Evolutionary conservation across 805 yeast genomes (phyloP).

Genomic region (Cyberlindnera subsufficiens): DNA sequence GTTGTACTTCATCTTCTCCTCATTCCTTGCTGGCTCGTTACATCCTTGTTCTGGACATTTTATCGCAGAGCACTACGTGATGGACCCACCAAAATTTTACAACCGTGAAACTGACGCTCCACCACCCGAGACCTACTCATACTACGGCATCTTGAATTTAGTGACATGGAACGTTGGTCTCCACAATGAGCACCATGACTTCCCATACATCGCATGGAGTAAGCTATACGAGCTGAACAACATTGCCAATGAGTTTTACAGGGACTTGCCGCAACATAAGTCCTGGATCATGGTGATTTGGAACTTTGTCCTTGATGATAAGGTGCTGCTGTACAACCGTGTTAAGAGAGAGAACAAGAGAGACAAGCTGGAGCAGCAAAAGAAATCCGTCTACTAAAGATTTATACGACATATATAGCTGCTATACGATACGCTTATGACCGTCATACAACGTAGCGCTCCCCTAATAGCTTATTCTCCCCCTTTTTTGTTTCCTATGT

Average conservation of each 20-base stretch:
- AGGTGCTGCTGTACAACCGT: conserved; percentile 72
- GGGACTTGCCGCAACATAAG: conserved; percentile 66
- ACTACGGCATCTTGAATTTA: conserved; percentile 73
- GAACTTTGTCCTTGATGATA: conserved; percentile 62
- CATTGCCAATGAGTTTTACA: conserved; percentile 78
- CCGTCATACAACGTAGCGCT: not conserved
- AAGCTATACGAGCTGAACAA: conserved; percentile 55
- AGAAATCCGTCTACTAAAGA: not conserved
- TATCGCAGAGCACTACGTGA: conserved; percentile 87
- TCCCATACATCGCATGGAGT: conserved; percentile 92
- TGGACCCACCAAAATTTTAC: conserved; percentile 45
- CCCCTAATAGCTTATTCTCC: not conserved
- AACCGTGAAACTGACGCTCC: conserved; percentile 30
- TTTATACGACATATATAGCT: not conserved
- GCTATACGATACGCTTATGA: too few species aligned
- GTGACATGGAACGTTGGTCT: conserved; percentile 92
- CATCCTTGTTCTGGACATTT: conserved; percentile 96
- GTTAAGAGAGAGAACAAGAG: conserved; percentile 53
- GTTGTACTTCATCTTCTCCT: conserved; percentile 62
- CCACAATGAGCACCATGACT: conserved; percentile 94
- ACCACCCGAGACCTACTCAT: conserved; percentile 81
- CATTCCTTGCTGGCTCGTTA: conserved; percentile 84
- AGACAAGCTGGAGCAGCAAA: conserved; percentile 4
- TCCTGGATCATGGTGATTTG: conserved; percentile 77
- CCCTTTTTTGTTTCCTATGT: not conserved